Evolutionary conservation across 495 filamentous ascomycete genomes (phyloP).

Genomic region (Cairneyella variabilis): DNA sequence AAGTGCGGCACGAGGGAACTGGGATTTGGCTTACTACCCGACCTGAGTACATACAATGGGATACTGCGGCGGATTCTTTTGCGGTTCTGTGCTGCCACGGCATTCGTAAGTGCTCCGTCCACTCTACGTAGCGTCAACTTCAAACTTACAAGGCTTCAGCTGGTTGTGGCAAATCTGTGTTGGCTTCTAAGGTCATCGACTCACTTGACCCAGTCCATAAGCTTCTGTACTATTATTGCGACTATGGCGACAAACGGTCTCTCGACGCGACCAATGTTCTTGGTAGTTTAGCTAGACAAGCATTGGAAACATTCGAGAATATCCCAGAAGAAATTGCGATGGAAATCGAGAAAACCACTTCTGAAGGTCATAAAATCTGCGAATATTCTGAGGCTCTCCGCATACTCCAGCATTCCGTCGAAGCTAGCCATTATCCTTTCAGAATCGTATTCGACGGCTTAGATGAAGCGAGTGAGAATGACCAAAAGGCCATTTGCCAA

Average conservation of each 20-base stretch:
- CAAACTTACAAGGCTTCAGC: background rate
- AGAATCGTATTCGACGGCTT: background rate
- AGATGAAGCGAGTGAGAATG: no score
- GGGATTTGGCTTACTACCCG: slow-evolving; percentile 5
- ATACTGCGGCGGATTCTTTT: background rate
- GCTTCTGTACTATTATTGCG: background rate
- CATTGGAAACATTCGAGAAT: background rate
- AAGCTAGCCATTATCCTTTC: background rate
- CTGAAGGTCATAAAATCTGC: no score
- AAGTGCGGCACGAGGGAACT: slow-evolving; percentile 12
- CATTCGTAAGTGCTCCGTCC: background rate
- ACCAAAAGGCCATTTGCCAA: no score
- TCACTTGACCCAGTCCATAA: background rate
- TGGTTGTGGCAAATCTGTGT: background rate
- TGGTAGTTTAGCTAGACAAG: background rate
- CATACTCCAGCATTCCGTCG: background rate
- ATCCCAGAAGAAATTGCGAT: background rate
- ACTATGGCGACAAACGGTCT: background rate
- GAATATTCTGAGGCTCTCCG: no score
- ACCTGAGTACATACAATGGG: slow-evolving; percentile 10
- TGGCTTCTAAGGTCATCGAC: background rate
- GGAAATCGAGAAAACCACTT: no score
- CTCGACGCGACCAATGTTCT: background rate
- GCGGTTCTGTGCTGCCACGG: background rate
- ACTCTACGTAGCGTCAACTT: background rate